Base-by-base conservation (phyloP, 169 alveolate species). In the Miamiensis avidus region DNA sequence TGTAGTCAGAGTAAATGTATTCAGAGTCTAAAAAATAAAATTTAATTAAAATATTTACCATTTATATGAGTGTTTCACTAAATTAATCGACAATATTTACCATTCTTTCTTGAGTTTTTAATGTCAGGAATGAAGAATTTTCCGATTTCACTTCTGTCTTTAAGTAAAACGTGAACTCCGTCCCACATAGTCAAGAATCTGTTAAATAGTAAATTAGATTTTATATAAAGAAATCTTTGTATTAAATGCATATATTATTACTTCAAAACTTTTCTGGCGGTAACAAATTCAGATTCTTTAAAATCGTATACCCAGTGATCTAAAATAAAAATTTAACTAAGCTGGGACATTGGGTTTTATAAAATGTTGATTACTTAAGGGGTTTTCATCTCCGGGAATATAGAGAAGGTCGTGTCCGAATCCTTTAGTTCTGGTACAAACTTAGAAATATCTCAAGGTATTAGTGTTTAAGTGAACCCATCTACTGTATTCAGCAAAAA, bases 131-230 rank as follows among this genome's bases (percentile, higher is more conserved):
- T 76, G 78, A 33, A 90, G 76, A 73, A 84, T 74, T 89, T 83
- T 69, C 96, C 96, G 0, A 91, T 92, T 81, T 93, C 96, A 65
- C 92, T 76, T 77, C 91, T 93, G 65, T 93, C 95, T 65, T 91
- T 82, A 0, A 90, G 82, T 30, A 93, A 84, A 28, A 89, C 89
- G 76, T 93, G 87, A 69, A 89, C 91, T 34, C 96, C 96, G 77
- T 93, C 96, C 34, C 86, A 82, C 85, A 85, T 78, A 72, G 84
- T 88, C 49, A 93, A 76, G 88, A 83, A 93, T 86, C 93, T 93
- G 72, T 83, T 75, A 83, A 85, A 49, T 11, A 49, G n/a, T 82
- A 64, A 75, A 85, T n/a, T 82, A 11, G 0, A 86, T n/a, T 28
- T 88, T 65, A 31, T 74, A 76, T 30, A 75, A 29, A 76, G 16